Evolutionary conservation across 2,329 filamentous ascomycete genomes (phyloP).

Genomic region (Teratosphaeria pseudoeucalypti): DNA sequence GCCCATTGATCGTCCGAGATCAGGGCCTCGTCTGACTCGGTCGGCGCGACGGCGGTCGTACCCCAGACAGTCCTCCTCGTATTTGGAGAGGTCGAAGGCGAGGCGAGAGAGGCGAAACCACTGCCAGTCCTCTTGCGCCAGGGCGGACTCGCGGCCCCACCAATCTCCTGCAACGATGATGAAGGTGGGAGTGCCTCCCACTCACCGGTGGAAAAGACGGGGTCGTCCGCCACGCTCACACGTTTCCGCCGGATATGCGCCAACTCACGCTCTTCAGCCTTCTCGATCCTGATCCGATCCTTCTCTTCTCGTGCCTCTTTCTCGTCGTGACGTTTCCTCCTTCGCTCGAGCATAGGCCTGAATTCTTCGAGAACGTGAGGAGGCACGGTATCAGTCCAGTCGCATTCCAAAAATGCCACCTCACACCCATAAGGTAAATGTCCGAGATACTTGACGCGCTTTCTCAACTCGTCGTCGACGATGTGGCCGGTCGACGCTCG

Average conservation of each 20-base stretch:
- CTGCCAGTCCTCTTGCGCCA: not conserved
- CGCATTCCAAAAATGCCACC: constrained; percentile 82
- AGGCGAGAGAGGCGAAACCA: constrained; percentile 61
- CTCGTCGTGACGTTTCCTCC: constrained; percentile 67
- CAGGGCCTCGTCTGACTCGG: constrained; percentile 42
- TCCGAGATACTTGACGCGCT: constrained; percentile 73
- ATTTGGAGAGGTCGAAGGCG: constrained; percentile 71
- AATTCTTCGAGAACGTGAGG: constrained; percentile 67
- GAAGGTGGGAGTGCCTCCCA: constrained; percentile 3
- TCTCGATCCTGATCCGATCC: constrained; percentile 71
- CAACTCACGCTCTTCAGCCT: constrained; percentile 60
- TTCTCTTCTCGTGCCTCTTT: constrained; percentile 82
- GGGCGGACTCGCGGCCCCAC: constrained; percentile 12
- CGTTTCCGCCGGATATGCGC: constrained; percentile 56
- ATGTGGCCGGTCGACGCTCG: constrained; percentile 81
- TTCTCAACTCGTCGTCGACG: constrained; percentile 74
- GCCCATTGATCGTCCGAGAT: constrained; percentile 26
- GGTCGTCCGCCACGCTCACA: constrained; percentile 40
- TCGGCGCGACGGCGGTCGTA: constrained; percentile 56
- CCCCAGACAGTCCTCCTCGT: constrained; percentile 81
- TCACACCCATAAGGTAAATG: constrained; percentile 87
- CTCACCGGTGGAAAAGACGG: constrained; percentile 12
- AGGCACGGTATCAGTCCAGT: constrained; percentile 84
- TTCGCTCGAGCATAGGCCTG: constrained; percentile 61
- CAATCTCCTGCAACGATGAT: not conserved